Evolutionary conservation across 2,329 filamentous ascomycete genomes (phyloP).

Genomic region (Fusarium pseudonygamai): DNA sequence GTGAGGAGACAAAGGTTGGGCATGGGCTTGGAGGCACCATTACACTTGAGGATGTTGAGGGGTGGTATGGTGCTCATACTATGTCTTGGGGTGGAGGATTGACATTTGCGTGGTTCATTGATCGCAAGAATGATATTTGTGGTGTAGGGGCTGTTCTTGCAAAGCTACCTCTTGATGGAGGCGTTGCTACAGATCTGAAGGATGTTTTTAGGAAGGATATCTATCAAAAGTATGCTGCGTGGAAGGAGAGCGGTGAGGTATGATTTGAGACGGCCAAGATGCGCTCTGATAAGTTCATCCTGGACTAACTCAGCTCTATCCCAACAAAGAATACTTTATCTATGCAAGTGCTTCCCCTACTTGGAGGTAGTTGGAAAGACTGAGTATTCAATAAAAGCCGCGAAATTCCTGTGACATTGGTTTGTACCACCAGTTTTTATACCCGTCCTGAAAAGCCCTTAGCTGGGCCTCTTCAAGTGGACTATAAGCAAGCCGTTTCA

Average conservation of each 20-base stretch:
- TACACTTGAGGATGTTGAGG: slow-evolving; percentile 52
- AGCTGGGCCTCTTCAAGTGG: background rate
- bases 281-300: background rate
- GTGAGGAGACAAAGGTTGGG: slow-evolving; percentile 46
- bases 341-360: background rate
- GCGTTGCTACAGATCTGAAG: slow-evolving; percentile 47
- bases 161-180: slow-evolving; percentile 45
- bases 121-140: slow-evolving; percentile 57
- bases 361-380: too few species aligned
- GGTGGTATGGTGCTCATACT: slow-evolving; percentile 55
- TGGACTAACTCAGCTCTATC: background rate
- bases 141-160: slow-evolving; percentile 54
- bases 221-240: slow-evolving; percentile 48
- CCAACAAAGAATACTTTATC: background rate
- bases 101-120: slow-evolving; percentile 59
- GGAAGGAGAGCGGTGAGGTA: background rate
- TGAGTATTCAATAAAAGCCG: background rate
- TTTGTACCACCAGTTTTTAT: background rate
- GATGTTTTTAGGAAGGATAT: slow-evolving; percentile 54
- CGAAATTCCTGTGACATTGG: background rate
- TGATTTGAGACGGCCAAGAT: background rate
- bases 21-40: slow-evolving; percentile 55
- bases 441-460: accelerated
- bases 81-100: slow-evolving; percentile 58
- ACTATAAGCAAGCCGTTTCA: background rate